These are phyloP conservation scores for Ensete ventricosum DNA, from an alignment of 176 grass and related monocot genomes.

Conservation along the genomic window DNA sequence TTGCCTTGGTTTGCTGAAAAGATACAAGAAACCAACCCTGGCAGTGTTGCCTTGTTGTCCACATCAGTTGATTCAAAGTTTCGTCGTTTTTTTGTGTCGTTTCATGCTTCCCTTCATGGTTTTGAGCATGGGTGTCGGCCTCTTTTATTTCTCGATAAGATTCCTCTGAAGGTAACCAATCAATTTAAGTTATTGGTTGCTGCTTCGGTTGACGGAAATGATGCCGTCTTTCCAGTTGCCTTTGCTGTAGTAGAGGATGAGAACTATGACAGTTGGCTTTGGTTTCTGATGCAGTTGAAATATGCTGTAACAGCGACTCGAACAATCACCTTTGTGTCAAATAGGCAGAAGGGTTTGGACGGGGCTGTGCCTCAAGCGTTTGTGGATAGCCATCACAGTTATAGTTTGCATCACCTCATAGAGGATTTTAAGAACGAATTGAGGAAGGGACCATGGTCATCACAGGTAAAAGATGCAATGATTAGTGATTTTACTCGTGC, in stretches of 20 bases:
- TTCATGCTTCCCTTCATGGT: conserved; percentile 88
- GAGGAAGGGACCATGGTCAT: conserved; percentile 66
- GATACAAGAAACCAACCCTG: conserved; percentile 82
- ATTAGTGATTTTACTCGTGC: conserved; percentile 89
- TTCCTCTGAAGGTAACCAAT: conserved; percentile 80
- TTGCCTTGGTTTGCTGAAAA: conserved; percentile 86
- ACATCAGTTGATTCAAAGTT: conserved; percentile 71
- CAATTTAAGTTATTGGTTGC: conserved; percentile 81
- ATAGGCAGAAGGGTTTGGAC: conserved; percentile 76
- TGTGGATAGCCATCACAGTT: conserved; percentile 64
- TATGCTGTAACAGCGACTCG: conserved; percentile 50
- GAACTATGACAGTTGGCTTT: conserved; percentile 81
- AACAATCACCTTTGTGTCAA: conserved; percentile 74
- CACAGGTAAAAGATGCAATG: conserved; percentile 74
- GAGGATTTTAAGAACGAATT: conserved; percentile 88
- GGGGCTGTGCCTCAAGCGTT: conserved; percentile 78
- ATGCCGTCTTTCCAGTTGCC: conserved; percentile 84
- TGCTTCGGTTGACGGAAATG: conserved; percentile 77
- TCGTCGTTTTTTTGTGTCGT: conserved; percentile 88
- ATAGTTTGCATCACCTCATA: conserved; percentile 82
- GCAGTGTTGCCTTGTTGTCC: conserved; percentile 70
- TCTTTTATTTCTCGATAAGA: conserved; percentile 89
- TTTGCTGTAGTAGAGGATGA: conserved; percentile 94
- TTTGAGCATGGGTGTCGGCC: conserved; percentile 76
- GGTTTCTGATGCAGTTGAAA: conserved; percentile 90